phyloP scores from a whole-genome alignment of 148 eudicot species.

The Camellia sinensis region DNA sequence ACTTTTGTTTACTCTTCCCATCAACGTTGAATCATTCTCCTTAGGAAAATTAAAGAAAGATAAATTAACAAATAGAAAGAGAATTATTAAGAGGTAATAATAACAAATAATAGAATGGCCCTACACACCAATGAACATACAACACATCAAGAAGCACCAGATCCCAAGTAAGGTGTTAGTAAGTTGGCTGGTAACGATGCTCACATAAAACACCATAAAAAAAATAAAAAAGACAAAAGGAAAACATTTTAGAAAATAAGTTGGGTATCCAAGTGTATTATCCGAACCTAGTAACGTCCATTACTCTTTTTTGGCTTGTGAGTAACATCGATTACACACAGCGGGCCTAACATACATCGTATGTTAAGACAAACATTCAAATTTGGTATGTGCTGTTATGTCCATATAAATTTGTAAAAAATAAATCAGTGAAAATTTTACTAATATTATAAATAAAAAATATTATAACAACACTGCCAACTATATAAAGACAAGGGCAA shows the following conservation, averaged over 20 bases:
- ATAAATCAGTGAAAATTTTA: too few relatives aligned
- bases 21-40: conserved; percentile 98
- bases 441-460: too few relatives aligned
- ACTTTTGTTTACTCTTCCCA: conserved; percentile 94
- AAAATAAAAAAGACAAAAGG: too few relatives aligned
- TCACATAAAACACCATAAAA: too few relatives aligned
- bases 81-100: neutral
- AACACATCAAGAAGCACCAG: conserved; percentile 1
- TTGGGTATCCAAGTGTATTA: neutral
- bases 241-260: neutral
- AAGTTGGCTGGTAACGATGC: neutral
- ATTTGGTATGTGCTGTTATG: too few relatives aligned
- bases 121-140: neutral
- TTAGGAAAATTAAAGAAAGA: conserved; percentile 23
- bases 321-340: neutral
- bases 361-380: too few relatives aligned
- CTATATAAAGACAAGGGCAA: too few relatives aligned
- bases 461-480: too few relatives aligned
- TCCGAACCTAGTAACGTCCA: neutral
- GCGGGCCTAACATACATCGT: neutral
- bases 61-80: neutral
- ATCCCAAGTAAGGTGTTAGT: neutral
- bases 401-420: too few relatives aligned
- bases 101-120: neutral
- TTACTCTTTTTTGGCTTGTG: too few relatives aligned